phyloP scores from a whole-genome alignment of 352 stramenopile species.

The Phytophthora hybrid region DNA sequence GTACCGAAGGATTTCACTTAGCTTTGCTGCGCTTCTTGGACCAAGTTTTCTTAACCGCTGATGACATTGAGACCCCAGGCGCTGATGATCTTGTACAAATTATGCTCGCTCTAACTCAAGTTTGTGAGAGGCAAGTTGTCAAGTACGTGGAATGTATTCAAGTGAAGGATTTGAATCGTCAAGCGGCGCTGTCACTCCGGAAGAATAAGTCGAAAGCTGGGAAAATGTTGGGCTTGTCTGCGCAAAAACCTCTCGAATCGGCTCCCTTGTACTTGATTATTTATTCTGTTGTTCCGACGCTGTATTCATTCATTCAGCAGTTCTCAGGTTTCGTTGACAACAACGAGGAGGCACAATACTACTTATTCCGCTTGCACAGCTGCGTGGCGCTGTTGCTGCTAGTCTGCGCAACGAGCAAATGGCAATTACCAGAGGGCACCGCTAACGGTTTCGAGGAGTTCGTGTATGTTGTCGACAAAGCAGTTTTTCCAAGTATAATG shows the following conservation, averaged over 20 bases:
- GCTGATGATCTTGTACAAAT: slow-evolving; percentile 52
- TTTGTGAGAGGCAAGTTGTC: slow-evolving; percentile 45
- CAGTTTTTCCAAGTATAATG: slow-evolving; percentile 34
- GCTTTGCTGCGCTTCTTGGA: slow-evolving; percentile 67
- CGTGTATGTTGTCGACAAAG: slow-evolving; percentile 59
- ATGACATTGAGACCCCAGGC: slow-evolving; percentile 57
- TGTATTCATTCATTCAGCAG: slow-evolving; percentile 65
- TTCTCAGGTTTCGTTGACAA: slow-evolving; percentile 58
- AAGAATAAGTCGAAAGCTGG: slow-evolving; percentile 54
- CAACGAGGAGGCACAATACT: slow-evolving; percentile 34
- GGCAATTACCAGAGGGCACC: slow-evolving; percentile 39
- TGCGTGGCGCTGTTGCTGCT: slow-evolving; percentile 48
- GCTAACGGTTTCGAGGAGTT: slow-evolving; percentile 52
- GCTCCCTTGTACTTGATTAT: slow-evolving; percentile 51
- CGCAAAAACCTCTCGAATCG: slow-evolving; percentile 45
- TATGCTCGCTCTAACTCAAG: slow-evolving; percentile 37
- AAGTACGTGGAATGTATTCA: slow-evolving; percentile 53
- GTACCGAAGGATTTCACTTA: slow-evolving; percentile 60
- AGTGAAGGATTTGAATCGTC: slow-evolving; percentile 56
- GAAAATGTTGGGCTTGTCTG: slow-evolving; percentile 32
- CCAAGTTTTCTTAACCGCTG: slow-evolving; percentile 65
- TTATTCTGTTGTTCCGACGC: slow-evolving; percentile 49
- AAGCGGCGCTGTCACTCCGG: slow-evolving; percentile 50
- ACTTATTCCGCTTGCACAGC: slow-evolving; percentile 39
- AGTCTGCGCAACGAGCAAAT: slow-evolving; percentile 42